A percentile compares a stretch with the other conserved stretches of the same genome.
These are phyloP conservation scores for Pleoardoris graminearum DNA, from an alignment of 2,329 filamentous ascomycete genomes.

Conservation along the genomic window DNA sequence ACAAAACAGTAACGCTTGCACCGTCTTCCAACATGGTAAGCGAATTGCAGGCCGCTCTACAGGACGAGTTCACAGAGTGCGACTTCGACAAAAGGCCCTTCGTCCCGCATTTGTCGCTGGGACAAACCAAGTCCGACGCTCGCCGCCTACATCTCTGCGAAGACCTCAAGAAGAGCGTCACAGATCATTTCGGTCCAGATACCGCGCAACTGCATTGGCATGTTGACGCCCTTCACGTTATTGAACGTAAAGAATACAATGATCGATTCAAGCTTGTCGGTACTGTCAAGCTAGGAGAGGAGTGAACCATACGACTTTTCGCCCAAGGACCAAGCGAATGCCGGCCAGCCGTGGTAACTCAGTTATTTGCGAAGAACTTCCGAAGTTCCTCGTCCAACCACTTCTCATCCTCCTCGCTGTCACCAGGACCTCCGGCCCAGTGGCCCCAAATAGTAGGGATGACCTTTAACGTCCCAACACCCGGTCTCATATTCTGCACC, in stretches of 20 bases:
- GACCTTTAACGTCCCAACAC: slow-evolving; percentile 57
- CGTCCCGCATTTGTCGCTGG: slow-evolving; percentile 33
- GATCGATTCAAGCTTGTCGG: slow-evolving; percentile 32
- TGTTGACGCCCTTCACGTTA: slow-evolving; percentile 32
- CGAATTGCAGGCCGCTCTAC: slow-evolving; percentile 30
- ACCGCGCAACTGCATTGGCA: slow-evolving; percentile 24
- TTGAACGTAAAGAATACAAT: slow-evolving; percentile 29
- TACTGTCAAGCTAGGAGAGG: slow-evolving; percentile 9
- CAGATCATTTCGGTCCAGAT: slow-evolving; percentile 3
- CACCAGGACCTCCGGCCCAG: slow-evolving; percentile 65
- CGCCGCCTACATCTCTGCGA: slow-evolving; percentile 17
- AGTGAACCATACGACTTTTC: neutral
- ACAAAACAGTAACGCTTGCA: slow-evolving; percentile 32
- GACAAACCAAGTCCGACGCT: slow-evolving; percentile 24
- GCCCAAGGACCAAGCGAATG: too few species aligned
- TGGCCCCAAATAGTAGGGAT: slow-evolving; percentile 69
- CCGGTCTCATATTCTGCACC: slow-evolving; percentile 63
- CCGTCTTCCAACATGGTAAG: slow-evolving; percentile 19
- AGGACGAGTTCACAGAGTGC: slow-evolving; percentile 30
- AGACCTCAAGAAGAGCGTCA: slow-evolving; percentile 20
- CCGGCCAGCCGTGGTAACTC: too few species aligned
- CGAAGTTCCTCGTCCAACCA: slow-evolving; percentile 70
- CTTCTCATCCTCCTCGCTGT: slow-evolving; percentile 69
- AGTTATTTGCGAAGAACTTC: slow-evolving; percentile 52
- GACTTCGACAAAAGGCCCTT: slow-evolving; percentile 27